Base-by-base conservation (phyloP, 306 rosid genomes). In the Vigna nakashimae region DNA sequence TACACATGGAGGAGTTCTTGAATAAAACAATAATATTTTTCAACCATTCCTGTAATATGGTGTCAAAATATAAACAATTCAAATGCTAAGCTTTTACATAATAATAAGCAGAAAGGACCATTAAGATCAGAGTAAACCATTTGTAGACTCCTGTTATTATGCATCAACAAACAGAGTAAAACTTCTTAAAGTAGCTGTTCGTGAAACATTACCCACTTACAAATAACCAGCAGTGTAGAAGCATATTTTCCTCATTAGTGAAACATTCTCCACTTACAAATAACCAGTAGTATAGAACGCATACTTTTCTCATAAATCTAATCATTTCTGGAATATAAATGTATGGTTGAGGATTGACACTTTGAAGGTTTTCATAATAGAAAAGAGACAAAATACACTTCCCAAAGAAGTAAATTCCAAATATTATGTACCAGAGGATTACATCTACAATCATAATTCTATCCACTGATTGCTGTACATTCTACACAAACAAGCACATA, bases 171-270 rank as follows among this genome's bases (percentile, higher is more conserved):
- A 24, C 46, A 65, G 38, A 65, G 24, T 38, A 38, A 42, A 56
- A 62, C 57, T 63, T 71, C 28, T 11, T 40, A 73, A 55, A 38
- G 24, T 57, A 59, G 43, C n/a, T 32, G 52, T 24, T 45, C 28
- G 65, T 20, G 15, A 53, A 52, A 9, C 49, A 10, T 32, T 34
- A 15, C 38, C 24, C 38, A 38, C 65, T 58, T 58, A 13, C 65
- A 38, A 72, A 56, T 6, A 72, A 72, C 58, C 63, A 73, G 48
- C 38, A 60, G 73, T 68, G 42, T 36, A 74, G 58, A 74, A 22
- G 55, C n/a, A 52, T 22, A 6, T 34, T n/a, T 16, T 24, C 69
- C 45, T 50, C 13, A 73, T 30, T 20, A 20, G 22, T 20, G 22
- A 20, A 20, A 20, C 22, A 20, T 20, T 20, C 22, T 20, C 22